Evolutionary conservation across 73 alveolate species (phyloP), one percentile per base, ranked within the genome.

Genomic region (Tetrahymena elliotti): DNA sequence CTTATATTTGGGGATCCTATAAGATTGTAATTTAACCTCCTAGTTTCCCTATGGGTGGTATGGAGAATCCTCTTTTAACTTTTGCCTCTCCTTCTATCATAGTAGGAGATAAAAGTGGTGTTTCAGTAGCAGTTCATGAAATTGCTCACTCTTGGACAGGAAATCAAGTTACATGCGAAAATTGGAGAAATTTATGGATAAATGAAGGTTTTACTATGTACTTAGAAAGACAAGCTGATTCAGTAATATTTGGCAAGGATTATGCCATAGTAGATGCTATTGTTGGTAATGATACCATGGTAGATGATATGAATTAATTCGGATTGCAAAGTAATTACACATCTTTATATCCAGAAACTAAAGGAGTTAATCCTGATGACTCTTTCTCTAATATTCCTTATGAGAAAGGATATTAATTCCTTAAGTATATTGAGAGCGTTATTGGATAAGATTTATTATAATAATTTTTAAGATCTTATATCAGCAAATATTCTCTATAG

Each of bases 361-460:
- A 97, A 33, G 98, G 98, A 13, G 83, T 96, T 20, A 98, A 99
- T 83, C 99, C 99, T 24, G 99, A 99, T 95, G 99, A 99, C 94
- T 98, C 99, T 4, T 98, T 99, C 93, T 98, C 99, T 27, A 96
- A 98, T 18, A 96, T 99, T 53, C 99, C 99, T 33, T 99, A 99
- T 93, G 99, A 99, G 93, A 99, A 99, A 94, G 99, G 99, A 34
- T 99, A 96, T 96, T 98, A 96, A 94, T 98, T 98, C 95, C 96
- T 99, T 35, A 92, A 95, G 40, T 98, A 93, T 97, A 94, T 99
- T 93, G 99, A 99, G 96, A 94, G 95, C 41, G 94, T 94, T 53
- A 98, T 99, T 0, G 99, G 99, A 5, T 98, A 95, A 83, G 98
- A 93, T 35, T 84, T 35, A 41, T 95, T 98, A 95, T 93, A 97